Evolutionary conservation across 2,329 filamentous ascomycete genomes (phyloP).

Genomic region (Albophoma yamanashiensis): DNA sequence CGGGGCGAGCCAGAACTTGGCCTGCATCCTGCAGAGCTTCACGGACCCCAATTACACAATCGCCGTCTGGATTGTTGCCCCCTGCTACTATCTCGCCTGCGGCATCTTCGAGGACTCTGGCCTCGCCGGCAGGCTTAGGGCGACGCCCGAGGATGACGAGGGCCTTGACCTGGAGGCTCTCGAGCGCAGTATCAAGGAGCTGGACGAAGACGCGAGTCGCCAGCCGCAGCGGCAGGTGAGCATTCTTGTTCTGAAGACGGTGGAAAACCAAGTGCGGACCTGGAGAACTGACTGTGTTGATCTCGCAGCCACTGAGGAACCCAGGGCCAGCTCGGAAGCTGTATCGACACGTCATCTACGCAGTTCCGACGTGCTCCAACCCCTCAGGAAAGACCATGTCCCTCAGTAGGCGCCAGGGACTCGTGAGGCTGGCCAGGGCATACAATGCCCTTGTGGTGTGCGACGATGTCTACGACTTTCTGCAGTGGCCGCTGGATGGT

Average conservation of each 20-base stretch:
- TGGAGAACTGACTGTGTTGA: not conserved
- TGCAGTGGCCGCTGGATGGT: slow-evolving; percentile 58
- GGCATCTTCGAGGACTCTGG: slow-evolving; percentile 77
- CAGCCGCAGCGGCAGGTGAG: slow-evolving; percentile 4
- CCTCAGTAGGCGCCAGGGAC: slow-evolving; percentile 48
- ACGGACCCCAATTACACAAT: slow-evolving; percentile 68
- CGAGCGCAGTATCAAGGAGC: slow-evolving; percentile 15
- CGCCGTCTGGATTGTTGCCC: slow-evolving; percentile 70
- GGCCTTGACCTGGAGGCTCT: slow-evolving; percentile 58
- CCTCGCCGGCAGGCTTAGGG: slow-evolving; percentile 55
- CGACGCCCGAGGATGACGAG: slow-evolving; percentile 66
- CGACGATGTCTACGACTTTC: slow-evolving; percentile 91
- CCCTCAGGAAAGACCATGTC: slow-evolving; percentile 79
- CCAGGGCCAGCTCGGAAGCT: slow-evolving; percentile 56
- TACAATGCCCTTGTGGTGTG: slow-evolving; percentile 74
- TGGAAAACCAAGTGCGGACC: not conserved
- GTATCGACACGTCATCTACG: slow-evolving; percentile 82
- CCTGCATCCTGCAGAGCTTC: slow-evolving; percentile 66
- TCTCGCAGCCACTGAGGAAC: slow-evolving; percentile 38
- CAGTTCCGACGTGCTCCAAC: slow-evolving; percentile 81
- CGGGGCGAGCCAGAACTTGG: slow-evolving; percentile 75
- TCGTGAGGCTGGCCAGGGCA: slow-evolving; percentile 68
- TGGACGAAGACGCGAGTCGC: slow-evolving; percentile 15
- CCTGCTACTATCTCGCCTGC: slow-evolving; percentile 76
- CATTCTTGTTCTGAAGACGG: not conserved